phyloP scores from a whole-genome alignment of 768 basidiomycete genomes.

The Cantharellus cinnabarinus region DNA sequence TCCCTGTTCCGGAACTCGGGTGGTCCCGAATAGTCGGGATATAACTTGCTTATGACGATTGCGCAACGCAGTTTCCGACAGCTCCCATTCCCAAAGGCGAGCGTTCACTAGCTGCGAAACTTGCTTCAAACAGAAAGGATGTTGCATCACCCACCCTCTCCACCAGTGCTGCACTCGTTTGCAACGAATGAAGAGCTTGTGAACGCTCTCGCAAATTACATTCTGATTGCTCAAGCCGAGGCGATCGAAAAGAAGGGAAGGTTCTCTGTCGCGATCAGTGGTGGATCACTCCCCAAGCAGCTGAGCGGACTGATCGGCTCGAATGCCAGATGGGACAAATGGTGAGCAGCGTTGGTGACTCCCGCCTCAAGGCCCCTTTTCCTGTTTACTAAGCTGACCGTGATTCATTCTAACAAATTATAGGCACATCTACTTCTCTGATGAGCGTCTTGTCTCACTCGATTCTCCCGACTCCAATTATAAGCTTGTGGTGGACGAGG shows the following conservation, averaged over 20 bases:
- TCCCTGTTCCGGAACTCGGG: too few relatives aligned
- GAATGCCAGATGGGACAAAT: slow-evolving; percentile 66
- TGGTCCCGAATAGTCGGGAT: too few relatives aligned
- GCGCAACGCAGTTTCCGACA: too few relatives aligned
- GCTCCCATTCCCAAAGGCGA: too few relatives aligned
- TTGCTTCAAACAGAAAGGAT: too few relatives aligned
- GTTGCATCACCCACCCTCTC: too few relatives aligned
- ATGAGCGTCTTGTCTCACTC: slow-evolving; percentile 88
- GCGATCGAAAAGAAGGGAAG: slow-evolving; percentile 71
- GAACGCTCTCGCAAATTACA: slow-evolving; percentile 53
- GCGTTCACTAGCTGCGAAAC: too few relatives aligned
- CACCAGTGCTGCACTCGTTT: slow-evolving; percentile 31
- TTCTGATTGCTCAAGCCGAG: slow-evolving; percentile 74
- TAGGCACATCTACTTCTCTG: slow-evolving; percentile 96
- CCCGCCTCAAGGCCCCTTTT: background rate
- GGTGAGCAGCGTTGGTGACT: slow-evolving; percentile 29
- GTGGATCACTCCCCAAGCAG: slow-evolving; percentile 74
- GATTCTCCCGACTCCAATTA: slow-evolving; percentile 91
- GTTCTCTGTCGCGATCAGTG: slow-evolving; percentile 87
- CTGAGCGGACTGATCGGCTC: slow-evolving; percentile 43
- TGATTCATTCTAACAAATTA: background rate
- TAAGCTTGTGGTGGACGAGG: slow-evolving; percentile 41
- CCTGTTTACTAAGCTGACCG: background rate
- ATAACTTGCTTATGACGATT: too few relatives aligned
- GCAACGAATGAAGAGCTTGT: slow-evolving; percentile 32